Evolutionary conservation across 2,329 filamentous ascomycete species (phyloP).

Genomic region (Westerdykella aurantiaca): DNA sequence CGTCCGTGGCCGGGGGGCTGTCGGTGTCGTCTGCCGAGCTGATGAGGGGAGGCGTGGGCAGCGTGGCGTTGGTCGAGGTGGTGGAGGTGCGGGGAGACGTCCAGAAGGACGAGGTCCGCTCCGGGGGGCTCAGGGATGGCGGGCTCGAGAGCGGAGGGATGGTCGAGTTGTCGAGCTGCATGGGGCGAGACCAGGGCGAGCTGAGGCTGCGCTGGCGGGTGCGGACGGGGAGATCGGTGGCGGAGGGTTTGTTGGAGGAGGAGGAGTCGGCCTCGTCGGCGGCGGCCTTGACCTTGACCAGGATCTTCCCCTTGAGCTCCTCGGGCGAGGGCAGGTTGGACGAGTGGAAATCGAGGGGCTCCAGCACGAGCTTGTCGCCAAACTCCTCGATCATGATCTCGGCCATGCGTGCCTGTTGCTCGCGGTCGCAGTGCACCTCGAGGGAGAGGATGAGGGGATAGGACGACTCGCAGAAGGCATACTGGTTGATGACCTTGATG

Average conservation of each 20-base stretch:
- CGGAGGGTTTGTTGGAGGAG: constrained; percentile 21
- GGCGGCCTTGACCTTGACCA: constrained; percentile 92
- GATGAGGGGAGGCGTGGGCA: constrained; percentile 48
- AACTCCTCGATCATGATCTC: constrained; percentile 82
- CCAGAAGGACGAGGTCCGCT: constrained; percentile 43
- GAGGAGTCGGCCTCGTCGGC: constrained; percentile 40
- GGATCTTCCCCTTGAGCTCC: constrained; percentile 72
- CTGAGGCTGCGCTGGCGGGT: constrained; percentile 63
- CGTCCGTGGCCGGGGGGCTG: constrained; percentile 50
- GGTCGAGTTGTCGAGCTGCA: constrained; percentile 53
- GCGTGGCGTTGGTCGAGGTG: constrained; percentile 52
- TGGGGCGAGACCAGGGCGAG: constrained; percentile 64
- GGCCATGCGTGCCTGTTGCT: constrained; percentile 84
- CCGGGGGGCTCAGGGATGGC: constrained; percentile 49
- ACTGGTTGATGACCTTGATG: constrained; percentile 88
- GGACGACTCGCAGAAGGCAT: constrained; percentile 80
- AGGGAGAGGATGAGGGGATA: constrained; percentile 93
- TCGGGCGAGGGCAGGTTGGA: constrained; percentile 76
- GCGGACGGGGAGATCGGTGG: constrained; percentile 32
- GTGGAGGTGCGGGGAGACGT: constrained; percentile 50
- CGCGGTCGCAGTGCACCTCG: constrained; percentile 82
- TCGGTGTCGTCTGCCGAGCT: constrained; percentile 76
- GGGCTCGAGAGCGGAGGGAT: constrained; percentile 49
- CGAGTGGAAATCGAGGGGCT: constrained; percentile 64
- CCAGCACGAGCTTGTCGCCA: constrained; percentile 68